Conservation (phyloP, 2,329 filamentous ascomycete species). For the Xenoacremonium recifei region DNA sequence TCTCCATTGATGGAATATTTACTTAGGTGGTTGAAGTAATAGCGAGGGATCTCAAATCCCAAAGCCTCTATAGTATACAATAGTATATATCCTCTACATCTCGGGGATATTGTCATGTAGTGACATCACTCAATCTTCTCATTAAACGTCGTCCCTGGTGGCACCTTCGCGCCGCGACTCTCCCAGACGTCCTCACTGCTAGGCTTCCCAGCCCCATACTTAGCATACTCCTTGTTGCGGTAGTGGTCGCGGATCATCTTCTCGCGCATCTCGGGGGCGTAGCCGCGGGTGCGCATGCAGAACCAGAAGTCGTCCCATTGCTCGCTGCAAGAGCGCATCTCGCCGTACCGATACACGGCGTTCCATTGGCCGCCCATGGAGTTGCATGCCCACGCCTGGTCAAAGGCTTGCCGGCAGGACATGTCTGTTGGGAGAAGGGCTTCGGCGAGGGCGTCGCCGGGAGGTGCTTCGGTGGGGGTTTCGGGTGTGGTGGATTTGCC, state of each 20-base stretch:
- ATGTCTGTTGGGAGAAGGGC: conserved; percentile 76
- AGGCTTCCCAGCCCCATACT: conserved; percentile 59
- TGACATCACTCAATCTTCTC: conserved; percentile 36
- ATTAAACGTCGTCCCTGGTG: conserved; percentile 45
- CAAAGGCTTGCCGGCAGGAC: conserved; percentile 88
- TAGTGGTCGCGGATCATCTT: conserved; percentile 66
- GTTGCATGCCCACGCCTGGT: conserved; percentile 92
- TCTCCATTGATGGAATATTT: too few relatives aligned
- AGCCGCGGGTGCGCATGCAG: conserved; percentile 82
- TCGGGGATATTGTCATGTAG: too few relatives aligned
- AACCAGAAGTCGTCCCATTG: conserved; percentile 96
- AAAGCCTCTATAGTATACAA: too few relatives aligned
- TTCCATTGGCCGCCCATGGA: conserved; percentile 89
- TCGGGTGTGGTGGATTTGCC: conserved; percentile 25
- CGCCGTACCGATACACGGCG: conserved; percentile 84
- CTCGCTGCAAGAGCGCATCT: conserved; percentile 72
- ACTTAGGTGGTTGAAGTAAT: too few relatives aligned
- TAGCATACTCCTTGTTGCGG: conserved; percentile 61
- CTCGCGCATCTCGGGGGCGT: conserved; percentile 57
- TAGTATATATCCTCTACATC: too few relatives aligned
- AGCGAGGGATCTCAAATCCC: too few relatives aligned
- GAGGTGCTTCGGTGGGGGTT: conserved; percentile 20
- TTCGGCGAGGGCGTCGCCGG: conserved; percentile 54
- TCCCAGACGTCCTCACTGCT: conserved; percentile 94
- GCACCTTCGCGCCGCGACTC: conserved; percentile 62